Evolutionary conservation across 345 rosid genomes (phyloP), one percentile per base, ranked within the genome.

Genomic region (Populus alba): DNA sequence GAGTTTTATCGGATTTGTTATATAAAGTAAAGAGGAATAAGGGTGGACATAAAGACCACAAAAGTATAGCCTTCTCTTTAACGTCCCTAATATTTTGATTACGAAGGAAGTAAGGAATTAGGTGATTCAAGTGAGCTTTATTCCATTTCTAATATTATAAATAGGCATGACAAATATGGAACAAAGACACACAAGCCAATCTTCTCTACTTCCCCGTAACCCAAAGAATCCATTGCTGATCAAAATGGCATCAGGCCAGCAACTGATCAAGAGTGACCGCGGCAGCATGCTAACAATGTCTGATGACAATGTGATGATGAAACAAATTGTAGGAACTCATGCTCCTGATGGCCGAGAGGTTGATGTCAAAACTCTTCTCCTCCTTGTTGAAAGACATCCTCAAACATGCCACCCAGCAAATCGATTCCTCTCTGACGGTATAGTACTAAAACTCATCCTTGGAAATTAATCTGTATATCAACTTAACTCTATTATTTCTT

Each of bases 301-400:
- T 2, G 96, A 93, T 77, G 94, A 93, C 61, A 86, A 68, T 75
- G 81, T 83, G 83, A 89, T 91, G 92, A 81, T 91, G 87, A 87
- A 84, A 73, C 88, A 87, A 71, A 78, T 92, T 70, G 71, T 49
- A 66, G 80, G 81, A 49, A 92, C 92, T 29, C 95, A 94, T 78
- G 79, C 89, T 47, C 92, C 94, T 55, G 93, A 89, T 78, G 95
- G 89, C 62, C 88, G 92, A 8, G 92, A 90, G 27, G 83, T 92
- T 38, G 90, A 91, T 75, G 92, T 91, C 31, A 87, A 74, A 57
- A 91, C 92, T 27, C 92, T 94, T 80, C 87, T 92, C 77, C 31
- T 53, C 37, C 80, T 94, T 69, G 87, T 90, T 18, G 88, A 91
- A 91, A 80, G 97, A 91, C 77, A 94, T 92, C 77, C 91, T 94